Percentiles rank a stretch among this genome's conserved stretches.
Evolutionary conservation across 2,329 filamentous ascomycete species (phyloP).

Genomic region (Apiospora phragmitis): DNA sequence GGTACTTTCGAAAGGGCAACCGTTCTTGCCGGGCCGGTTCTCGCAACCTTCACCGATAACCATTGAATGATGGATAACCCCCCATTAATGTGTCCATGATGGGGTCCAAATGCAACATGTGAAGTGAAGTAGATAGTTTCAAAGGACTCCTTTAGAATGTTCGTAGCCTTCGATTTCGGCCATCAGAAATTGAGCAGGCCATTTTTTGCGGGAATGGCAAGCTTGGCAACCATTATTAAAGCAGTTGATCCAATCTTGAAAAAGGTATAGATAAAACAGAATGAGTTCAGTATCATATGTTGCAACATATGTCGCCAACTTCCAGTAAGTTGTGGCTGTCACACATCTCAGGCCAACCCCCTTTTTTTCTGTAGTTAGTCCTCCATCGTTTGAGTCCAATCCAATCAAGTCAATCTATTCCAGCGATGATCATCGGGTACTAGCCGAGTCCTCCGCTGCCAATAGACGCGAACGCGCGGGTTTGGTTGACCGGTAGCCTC

Average conservation of each 20-base stretch:
- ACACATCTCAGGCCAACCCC: background rate
- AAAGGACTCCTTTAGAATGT: background rate
- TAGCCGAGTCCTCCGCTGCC: background rate
- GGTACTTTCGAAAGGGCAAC: no score
- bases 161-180: no score
- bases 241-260: background rate
- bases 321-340: no score
- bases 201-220: background rate
- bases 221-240: background rate
- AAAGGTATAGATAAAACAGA: background rate
- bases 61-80: background rate
- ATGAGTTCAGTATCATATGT: background rate
- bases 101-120: background rate
- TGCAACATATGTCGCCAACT: background rate
- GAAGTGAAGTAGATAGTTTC: no score
- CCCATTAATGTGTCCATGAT: background rate
- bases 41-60: background rate
- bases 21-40: no score
- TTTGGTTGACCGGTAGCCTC: background rate
- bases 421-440: background rate
- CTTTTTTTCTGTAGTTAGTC: background rate
- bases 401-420: background rate
- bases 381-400: background rate
- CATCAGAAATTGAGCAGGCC: no score
- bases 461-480: constrained; percentile 1